These are phyloP conservation scores for Colletotrichum trifolii DNA, from an alignment of 2,329 filamentous ascomycete species.

Conservation along the genomic window DNA sequence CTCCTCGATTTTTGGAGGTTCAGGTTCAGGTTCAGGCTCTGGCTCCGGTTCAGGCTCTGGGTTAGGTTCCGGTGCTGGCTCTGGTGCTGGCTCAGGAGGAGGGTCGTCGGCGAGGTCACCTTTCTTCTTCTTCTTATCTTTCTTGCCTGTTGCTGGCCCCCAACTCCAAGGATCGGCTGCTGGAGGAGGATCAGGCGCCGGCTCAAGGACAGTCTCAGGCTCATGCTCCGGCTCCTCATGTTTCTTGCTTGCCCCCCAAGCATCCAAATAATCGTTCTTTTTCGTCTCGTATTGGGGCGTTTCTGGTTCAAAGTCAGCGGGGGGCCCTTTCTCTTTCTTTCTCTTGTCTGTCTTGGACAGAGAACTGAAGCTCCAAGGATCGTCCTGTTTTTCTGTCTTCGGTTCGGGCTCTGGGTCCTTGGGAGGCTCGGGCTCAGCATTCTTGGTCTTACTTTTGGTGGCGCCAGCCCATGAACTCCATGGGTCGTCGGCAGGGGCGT, in stretches of 20 bases:
- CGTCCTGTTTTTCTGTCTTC: slow-evolving; percentile 35
- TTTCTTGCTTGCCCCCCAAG: slow-evolving; percentile 55
- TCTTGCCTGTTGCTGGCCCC: slow-evolving; percentile 48
- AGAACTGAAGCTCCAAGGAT: slow-evolving; percentile 40
- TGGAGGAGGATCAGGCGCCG: slow-evolving; percentile 42
- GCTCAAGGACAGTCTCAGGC: slow-evolving; percentile 41
- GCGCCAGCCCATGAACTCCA: slow-evolving; percentile 50
- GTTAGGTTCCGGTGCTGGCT: slow-evolving; percentile 39
- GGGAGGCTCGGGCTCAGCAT: slow-evolving; percentile 43
- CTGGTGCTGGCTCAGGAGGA: slow-evolving; percentile 4
- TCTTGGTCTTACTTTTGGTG: slow-evolving; percentile 51
- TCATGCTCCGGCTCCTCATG: slow-evolving; percentile 39
- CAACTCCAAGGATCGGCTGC: slow-evolving; percentile 50
- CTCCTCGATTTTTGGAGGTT: slow-evolving; percentile 44
- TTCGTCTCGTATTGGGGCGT: slow-evolving; percentile 26
- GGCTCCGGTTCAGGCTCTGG: slow-evolving; percentile 35
- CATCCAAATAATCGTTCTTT: slow-evolving; percentile 38
- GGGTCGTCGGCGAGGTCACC: slow-evolving; percentile 39
- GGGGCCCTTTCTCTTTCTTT: slow-evolving; percentile 48
- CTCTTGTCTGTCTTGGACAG: slow-evolving; percentile 52
- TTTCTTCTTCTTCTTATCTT: slow-evolving; percentile 56
- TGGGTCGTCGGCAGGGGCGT: slow-evolving; percentile 38
- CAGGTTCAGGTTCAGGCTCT: slow-evolving; percentile 44
- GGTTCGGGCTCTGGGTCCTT: slow-evolving; percentile 41
- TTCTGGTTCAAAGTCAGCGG: slow-evolving; percentile 40